Evolutionary conservation across 2,329 filamentous ascomycete species (phyloP), one percentile per base, ranked within the genome.

Genomic region (Rhinocladiella mackenziei): DNA sequence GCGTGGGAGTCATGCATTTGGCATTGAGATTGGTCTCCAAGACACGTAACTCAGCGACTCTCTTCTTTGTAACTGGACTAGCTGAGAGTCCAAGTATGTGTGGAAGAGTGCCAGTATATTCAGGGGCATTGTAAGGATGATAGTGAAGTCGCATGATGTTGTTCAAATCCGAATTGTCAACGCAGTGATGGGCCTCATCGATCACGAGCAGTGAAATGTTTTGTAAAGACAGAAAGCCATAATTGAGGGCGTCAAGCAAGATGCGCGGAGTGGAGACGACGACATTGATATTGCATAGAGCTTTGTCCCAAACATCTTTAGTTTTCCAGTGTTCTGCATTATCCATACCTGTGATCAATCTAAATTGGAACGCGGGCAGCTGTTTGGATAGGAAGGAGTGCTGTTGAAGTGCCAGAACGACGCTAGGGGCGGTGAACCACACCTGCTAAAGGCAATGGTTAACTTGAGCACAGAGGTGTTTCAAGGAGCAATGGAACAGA

Each of bases 151-250:
- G 68, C 84, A 94, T 91, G 23, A 94, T 83, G 28, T 70, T 75
- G 44, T 81, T 81, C 8, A 81, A 80, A 0, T 84, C 72, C 53
- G 82, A 75, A 1, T 77, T 79, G 13, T 72, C 70, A 4, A 72
- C 73, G 55, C 85, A 91, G 60, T 89, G 81, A 59, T 94, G 88
- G 7, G 85, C 88, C 78, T 95, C 89, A 58, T 95, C 89, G 56
- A 94, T 85, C 0, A 94, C 75, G 11, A 94, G 65, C 3, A 95
- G 68, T 4, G 81, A 73, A 15, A 94, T 64, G 2, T 69, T 70
- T 0, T 69, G 60, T 56, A 94, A 75, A 1, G 62, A 70, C 2
- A 94, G 75, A 60, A 94, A 94, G 0, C 75, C 84, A 65, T 92
- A 86, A 1, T 66, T 69, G 29, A 94, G 70, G 2, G 86, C 86